Percentiles rank a stretch among this genome's conserved stretches.
Conservation (phyloP, 1,284 basidiomycete genomes). For the Fomitopsis betulina region DNA sequence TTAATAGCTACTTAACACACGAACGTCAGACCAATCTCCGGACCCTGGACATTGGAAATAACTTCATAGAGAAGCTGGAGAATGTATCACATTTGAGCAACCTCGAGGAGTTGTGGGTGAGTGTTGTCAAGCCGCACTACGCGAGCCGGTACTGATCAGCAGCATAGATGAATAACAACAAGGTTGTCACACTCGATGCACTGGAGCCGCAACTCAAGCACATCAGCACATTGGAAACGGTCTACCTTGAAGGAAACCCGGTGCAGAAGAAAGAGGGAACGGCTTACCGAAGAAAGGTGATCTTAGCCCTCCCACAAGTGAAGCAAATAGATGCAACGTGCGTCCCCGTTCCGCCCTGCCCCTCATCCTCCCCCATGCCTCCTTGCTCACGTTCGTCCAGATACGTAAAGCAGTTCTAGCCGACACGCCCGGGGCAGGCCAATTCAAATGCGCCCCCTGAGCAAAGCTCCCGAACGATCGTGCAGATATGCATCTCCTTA, state of each 20-base stretch:
- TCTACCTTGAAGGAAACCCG: conserved; percentile 96
- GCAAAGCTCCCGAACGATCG: background rate
- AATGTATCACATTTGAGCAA: conserved; percentile 72
- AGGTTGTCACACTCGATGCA: conserved; percentile 64
- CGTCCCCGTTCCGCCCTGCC: conserved; percentile 33
- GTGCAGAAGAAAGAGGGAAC: conserved; percentile 77
- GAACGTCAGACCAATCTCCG: conserved; percentile 63
- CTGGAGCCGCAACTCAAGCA: conserved; percentile 73
- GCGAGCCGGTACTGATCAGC: background rate
- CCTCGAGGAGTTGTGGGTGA: conserved; percentile 93
- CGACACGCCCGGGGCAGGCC: background rate
- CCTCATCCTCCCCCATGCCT: background rate
- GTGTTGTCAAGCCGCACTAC: background rate
- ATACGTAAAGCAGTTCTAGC: conserved; percentile 4
- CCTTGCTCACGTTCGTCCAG: background rate
- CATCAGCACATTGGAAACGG: conserved; percentile 72
- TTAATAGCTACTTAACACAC: background rate
- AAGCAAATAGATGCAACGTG: conserved; percentile 95
- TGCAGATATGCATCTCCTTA: background rate
- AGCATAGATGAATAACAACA: conserved; percentile 83
- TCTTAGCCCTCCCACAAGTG: conserved; percentile 83
- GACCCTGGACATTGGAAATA: conserved; percentile 86
- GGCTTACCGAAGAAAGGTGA: conserved; percentile 87
- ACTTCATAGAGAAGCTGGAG: conserved; percentile 78
- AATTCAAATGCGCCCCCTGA: background rate